These are phyloP conservation scores for Viola odorata DNA, from an alignment of 345 rosid genomes.

Conservation along the genomic window DNA sequence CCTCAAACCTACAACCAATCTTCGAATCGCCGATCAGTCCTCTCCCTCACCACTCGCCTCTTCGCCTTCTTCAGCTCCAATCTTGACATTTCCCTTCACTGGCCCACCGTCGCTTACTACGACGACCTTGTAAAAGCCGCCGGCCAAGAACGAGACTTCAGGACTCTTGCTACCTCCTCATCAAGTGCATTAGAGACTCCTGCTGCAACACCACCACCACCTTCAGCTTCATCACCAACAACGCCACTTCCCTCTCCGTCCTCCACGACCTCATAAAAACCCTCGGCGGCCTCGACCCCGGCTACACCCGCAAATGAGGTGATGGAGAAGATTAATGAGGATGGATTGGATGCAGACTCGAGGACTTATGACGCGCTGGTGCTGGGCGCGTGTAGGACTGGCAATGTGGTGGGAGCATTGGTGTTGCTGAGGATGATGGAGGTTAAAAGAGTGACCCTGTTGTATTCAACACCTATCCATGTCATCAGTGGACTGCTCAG, in stretches of 20 bases:
- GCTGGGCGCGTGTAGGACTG: conserved; percentile 55
- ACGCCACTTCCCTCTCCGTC: conserved; percentile 32
- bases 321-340: conserved; percentile 5
- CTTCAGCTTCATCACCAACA: conserved; percentile 57
- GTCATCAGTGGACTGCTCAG: conserved; percentile 40
- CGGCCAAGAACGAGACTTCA: conserved; percentile 45
- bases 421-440: conserved; percentile 59
- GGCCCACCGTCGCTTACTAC: conserved; percentile 47
- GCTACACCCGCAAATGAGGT: conserved; percentile 24
- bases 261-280: conserved; percentile 40
- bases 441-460: conserved; percentile 36
- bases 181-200: conserved; percentile 46
- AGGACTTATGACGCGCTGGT: conserved; percentile 71
- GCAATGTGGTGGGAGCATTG: conserved; percentile 53
- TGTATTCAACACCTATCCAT: conserved; percentile 51
- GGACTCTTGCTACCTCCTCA: conserved; percentile 45
- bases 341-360: conserved; percentile 35
- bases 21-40: conserved; percentile 2
- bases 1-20: too few species aligned
- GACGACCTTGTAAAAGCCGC: conserved; percentile 50
- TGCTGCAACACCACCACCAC: conserved; percentile 59
- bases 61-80: conserved; percentile 18
- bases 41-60: conserved; percentile 17
- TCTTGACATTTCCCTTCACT: conserved; percentile 20
- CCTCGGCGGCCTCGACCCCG: conserved; percentile 43